Conservation (phyloP, 2,329 filamentous ascomycete genomes). For the Aureobasidium lini region DNA sequence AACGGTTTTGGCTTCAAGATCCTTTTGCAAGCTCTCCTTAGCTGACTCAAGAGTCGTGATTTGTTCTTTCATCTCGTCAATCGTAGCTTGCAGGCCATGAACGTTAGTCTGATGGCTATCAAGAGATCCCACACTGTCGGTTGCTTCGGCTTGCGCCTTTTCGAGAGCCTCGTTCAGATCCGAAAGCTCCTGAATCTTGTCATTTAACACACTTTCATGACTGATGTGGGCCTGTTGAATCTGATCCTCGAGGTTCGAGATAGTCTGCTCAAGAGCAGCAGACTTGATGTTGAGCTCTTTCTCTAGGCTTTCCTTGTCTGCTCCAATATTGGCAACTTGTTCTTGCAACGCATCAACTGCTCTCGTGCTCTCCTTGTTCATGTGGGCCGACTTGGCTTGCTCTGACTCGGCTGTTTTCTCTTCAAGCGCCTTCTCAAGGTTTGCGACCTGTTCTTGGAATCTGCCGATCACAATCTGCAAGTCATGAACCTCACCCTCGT, state of each 20-base stretch:
- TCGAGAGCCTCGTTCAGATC: slow-evolving; percentile 3
- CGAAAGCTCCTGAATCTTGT: slow-evolving; percentile 11
- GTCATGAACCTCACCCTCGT: neutral
- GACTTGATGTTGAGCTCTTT: neutral
- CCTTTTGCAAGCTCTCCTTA: neutral
- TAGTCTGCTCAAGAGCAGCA: neutral
- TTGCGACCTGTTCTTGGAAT: neutral
- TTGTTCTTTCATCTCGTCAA: neutral
- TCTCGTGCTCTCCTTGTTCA: neutral
- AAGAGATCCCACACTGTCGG: neutral
- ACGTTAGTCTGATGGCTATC: neutral
- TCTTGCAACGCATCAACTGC: neutral
- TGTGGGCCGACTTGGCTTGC: neutral
- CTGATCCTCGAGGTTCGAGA: neutral
- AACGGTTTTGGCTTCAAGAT: neutral
- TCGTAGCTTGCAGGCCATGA: neutral
- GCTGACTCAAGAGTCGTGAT: neutral
- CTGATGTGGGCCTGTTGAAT: neutral
- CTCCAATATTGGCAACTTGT: neutral
- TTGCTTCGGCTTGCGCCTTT: neutral
- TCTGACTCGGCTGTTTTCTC: neutral
- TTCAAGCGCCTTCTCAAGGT: slow-evolving; percentile 6
- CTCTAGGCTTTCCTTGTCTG: neutral
- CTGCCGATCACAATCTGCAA: neutral
- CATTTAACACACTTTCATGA: neutral